phyloP scores from a whole-genome alignment of 148 eudicot species.

The Pharnaceum exiguum region DNA sequence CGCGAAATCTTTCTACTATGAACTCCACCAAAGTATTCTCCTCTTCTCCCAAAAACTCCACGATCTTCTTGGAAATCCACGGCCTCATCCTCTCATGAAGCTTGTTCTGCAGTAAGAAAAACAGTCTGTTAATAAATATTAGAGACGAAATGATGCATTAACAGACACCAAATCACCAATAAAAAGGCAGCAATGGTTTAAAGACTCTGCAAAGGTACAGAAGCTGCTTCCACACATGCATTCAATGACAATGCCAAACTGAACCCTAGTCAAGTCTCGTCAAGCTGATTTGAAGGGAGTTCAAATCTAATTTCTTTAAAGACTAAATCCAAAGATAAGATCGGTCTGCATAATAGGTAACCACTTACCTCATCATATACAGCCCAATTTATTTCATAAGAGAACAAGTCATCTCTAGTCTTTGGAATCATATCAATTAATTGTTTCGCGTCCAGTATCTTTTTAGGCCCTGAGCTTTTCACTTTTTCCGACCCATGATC shows the following conservation, averaged over 20 bases:
- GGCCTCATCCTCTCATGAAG: slow-evolving; percentile 90
- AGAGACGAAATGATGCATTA: no score
- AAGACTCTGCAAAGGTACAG: no score
- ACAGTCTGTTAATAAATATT: no score
- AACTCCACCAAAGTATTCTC: slow-evolving; percentile 79
- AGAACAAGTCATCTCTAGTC: slow-evolving; percentile 93
- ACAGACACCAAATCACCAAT: background rate
- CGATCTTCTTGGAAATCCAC: slow-evolving; percentile 95
- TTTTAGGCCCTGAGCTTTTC: slow-evolving; percentile 34
- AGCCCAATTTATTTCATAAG: slow-evolving; percentile 80
- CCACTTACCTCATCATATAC: slow-evolving; percentile 74
- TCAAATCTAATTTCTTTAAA: background rate
- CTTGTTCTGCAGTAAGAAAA: slow-evolving; percentile 46
- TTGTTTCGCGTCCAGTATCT: slow-evolving; percentile 90
- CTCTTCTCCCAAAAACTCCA: slow-evolving; percentile 88
- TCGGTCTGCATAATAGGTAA: background rate
- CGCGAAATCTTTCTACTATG: slow-evolving; percentile 70
- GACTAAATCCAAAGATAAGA: background rate
- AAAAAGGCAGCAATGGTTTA: no score
- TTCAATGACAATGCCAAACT: no score
- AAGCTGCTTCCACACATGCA: no score
- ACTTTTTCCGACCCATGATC: slow-evolving; percentile 26
- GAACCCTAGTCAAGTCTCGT: no score
- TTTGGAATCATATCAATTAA: slow-evolving; percentile 93
- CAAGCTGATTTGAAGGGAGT: no score